phyloP scores from a whole-genome alignment of 768 basidiomycete species.

The Amanita subjunquillea region DNA sequence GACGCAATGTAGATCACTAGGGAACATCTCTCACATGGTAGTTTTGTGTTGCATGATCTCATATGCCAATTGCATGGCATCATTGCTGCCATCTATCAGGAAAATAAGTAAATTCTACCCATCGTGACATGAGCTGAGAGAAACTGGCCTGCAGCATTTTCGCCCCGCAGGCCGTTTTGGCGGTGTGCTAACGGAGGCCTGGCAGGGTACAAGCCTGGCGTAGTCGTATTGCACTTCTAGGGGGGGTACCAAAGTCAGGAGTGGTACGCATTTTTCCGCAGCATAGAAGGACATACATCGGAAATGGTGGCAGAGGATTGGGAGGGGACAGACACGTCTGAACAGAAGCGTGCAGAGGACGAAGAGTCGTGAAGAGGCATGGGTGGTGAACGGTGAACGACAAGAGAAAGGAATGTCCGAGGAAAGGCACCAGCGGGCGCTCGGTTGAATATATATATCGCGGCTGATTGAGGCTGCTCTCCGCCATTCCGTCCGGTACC shows the following conservation, averaged over 20 bases:
- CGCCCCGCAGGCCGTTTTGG: neutral
- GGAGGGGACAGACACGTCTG: neutral
- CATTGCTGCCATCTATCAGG: neutral
- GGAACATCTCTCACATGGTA: slow-evolving; percentile 16
- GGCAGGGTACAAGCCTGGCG: neutral
- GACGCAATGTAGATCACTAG: neutral
- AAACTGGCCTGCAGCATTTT: neutral
- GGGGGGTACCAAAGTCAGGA: neutral
- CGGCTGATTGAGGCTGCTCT: neutral
- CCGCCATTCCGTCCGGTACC: neutral
- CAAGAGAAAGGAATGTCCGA: neutral
- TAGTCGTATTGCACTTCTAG: neutral
- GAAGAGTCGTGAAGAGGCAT: neutral
- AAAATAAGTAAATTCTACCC: slow-evolving; percentile 4
- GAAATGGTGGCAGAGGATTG: neutral
- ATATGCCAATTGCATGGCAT: slow-evolving; percentile 11
- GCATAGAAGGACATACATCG: neutral
- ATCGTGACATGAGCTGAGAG: neutral
- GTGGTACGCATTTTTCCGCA: neutral
- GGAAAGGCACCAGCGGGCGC: neutral
- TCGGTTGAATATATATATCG: neutral
- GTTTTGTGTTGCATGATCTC: slow-evolving; percentile 21
- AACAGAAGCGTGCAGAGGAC: neutral
- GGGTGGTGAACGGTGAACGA: neutral
- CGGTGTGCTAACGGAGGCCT: neutral